Conservation (phyloP, 139 green algal genomes). For the Chlamydomonas sp. region DNA sequence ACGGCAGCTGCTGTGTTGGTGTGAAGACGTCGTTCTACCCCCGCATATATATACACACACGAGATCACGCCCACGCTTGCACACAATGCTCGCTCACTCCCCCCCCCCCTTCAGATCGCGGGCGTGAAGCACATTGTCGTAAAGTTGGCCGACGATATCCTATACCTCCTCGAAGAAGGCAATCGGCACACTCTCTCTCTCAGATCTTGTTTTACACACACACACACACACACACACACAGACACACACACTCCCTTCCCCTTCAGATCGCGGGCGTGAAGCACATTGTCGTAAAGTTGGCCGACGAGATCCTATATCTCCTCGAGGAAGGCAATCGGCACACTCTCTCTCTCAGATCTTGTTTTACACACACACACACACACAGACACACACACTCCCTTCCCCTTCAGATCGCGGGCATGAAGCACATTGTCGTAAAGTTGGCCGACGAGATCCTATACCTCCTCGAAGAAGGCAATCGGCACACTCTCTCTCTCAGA, state of each 20-base stretch:
- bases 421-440: constrained; percentile 27
- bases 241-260: constrained; percentile 5
- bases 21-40: background rate
- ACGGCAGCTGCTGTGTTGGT: no score
- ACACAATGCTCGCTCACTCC: no score
- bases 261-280: constrained; percentile 39
- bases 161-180: background rate
- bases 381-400: no score
- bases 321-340: constrained; percentile 66
- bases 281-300: constrained; percentile 31
- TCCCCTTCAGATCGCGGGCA: no score
- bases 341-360: no score
- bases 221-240: background rate
- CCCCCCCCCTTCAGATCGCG: no score
- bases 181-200: background rate
- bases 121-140: constrained; percentile 33
- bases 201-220: constrained; percentile 40
- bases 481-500: background rate
- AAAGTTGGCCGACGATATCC: constrained; percentile 18
- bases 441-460: constrained; percentile 17
- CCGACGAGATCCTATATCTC: constrained; percentile 47
- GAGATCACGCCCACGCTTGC: no score
- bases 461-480: background rate
- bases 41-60: background rate
- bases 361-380: no score